Evolutionary conservation across 345 rosid species (phyloP).

Genomic region (Carallia brachiata): DNA sequence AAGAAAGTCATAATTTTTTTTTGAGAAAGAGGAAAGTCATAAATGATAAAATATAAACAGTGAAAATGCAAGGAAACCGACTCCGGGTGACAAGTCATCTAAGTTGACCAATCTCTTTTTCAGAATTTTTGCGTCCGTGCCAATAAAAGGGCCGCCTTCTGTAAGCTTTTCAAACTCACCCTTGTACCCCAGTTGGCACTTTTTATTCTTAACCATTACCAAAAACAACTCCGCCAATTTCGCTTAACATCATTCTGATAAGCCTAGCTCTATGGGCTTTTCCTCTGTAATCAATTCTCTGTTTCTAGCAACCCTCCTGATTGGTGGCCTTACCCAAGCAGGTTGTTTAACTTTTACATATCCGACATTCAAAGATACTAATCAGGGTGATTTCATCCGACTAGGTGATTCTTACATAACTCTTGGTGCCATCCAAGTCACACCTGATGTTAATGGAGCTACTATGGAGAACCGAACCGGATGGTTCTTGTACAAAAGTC

Average conservation of each 20-base stretch:
- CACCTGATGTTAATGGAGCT: slow-evolving; percentile 34
- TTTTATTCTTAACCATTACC: neutral
- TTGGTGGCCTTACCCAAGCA: neutral
- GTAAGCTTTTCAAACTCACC: too few relatives aligned
- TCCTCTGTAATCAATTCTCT: neutral
- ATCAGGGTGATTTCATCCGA: neutral
- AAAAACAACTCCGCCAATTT: neutral
- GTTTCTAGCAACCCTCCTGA: neutral
- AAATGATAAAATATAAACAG: too few relatives aligned
- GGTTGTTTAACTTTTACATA: neutral
- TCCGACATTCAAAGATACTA: neutral
- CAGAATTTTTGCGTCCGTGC: too few relatives aligned
- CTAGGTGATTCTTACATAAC: neutral
- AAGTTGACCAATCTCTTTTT: too few relatives aligned
- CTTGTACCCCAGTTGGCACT: too few relatives aligned
- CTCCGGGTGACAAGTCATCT: too few relatives aligned
- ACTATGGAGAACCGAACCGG: slow-evolving; percentile 33
- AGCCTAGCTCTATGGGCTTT: neutral
- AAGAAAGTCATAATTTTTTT: too few relatives aligned
- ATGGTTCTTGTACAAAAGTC: slow-evolving; percentile 31
- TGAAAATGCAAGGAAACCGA: too few relatives aligned
- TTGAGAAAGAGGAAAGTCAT: too few relatives aligned
- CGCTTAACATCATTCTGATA: too few relatives aligned
- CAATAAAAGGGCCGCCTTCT: too few relatives aligned
- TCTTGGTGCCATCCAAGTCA: slow-evolving; percentile 53